Evolutionary conservation across 345 rosid species (phyloP), one percentile per base, ranked within the genome.

Genomic region (Pugionium cornutum): DNA sequence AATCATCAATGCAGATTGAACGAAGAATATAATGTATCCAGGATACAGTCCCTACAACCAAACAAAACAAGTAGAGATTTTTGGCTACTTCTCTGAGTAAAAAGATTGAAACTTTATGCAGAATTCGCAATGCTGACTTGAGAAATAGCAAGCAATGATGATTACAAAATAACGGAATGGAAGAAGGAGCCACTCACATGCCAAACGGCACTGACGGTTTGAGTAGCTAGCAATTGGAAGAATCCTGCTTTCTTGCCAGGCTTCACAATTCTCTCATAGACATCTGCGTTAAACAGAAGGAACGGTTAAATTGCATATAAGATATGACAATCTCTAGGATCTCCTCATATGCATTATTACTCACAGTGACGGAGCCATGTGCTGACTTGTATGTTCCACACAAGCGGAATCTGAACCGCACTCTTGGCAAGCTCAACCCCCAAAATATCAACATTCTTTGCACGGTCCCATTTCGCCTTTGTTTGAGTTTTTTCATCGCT

Each of bases 351-450:
- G 34, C 34, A 32, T 32, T 32, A 32, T 32, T 32, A 25, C 97
- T 88, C 77, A 90, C 97, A 94, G 71, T 94, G 92, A 58, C 99
- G 99, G 66, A 94, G 97, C 99, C 97, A 90, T 7, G 97, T 88
- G 95, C 99, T 90, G 81, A 94, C 97, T 90, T 94, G 99, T 58
- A 94, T 94, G 81, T 94, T 94, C 99, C 99, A 94, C 43, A 83
- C 88, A 72, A 82, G 84, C 11, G 97, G 99, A 68, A 94, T 43
- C 79, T 80, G 83, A 55, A 87, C 97, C 1, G 92, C 70, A 47
- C 97, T 94, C 76, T 82, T 94, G 25, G 88, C 88, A 43, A 94
- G 66, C 79, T 94, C 97, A 30, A 90, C 96, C 27, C 96, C 97
- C 2, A 88, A 70, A 56, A 90, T 65, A 66, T 94, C 95, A 45